Evolutionary conservation across 768 basidiomycete species (phyloP).

Genomic region (Botryobasidium botryosum): DNA sequence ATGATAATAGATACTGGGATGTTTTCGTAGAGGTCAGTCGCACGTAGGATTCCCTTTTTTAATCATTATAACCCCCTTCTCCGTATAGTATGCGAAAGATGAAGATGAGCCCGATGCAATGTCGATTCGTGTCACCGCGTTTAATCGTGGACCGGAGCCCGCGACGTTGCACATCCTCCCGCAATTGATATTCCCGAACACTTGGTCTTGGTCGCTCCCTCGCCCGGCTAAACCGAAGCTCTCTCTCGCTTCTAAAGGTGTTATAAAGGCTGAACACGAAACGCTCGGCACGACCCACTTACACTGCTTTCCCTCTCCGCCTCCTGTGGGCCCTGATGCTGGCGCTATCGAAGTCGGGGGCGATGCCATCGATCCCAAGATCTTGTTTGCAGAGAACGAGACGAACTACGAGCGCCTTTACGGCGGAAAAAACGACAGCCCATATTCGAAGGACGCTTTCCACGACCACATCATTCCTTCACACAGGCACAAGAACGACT

Average conservation of each 20-base stretch:
- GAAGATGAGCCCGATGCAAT: conserved; percentile 76
- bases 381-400: conserved; percentile 94
- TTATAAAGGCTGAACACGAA: conserved; percentile 57
- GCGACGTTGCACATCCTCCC: conserved; percentile 90
- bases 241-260: conserved; percentile 30
- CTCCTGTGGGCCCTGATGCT: conserved; percentile 55
- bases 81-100: conserved; percentile 82
- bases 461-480: conserved; percentile 89
- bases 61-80: not conserved
- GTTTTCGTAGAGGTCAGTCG: conserved; percentile 81
- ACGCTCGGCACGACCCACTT: conserved; percentile 60
- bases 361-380: conserved; percentile 59
- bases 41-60: not conserved
- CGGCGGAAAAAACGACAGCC: conserved; percentile 64
- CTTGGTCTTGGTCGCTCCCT: conserved; percentile 80
- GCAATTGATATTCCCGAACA: conserved; percentile 94
- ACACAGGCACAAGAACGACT: conserved; percentile 43
- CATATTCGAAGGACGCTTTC: conserved; percentile 91
- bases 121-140: conserved; percentile 86
- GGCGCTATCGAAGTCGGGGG: conserved; percentile 37
- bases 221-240: conserved; percentile 40
- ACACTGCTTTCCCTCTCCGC: conserved; percentile 83
- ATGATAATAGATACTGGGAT: conserved; percentile 94
- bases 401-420: conserved; percentile 90
- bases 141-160: conserved; percentile 91